Conservation (phyloP, 768 basidiomycete genomes). For the Tricholoma hemisulphureum region DNA sequence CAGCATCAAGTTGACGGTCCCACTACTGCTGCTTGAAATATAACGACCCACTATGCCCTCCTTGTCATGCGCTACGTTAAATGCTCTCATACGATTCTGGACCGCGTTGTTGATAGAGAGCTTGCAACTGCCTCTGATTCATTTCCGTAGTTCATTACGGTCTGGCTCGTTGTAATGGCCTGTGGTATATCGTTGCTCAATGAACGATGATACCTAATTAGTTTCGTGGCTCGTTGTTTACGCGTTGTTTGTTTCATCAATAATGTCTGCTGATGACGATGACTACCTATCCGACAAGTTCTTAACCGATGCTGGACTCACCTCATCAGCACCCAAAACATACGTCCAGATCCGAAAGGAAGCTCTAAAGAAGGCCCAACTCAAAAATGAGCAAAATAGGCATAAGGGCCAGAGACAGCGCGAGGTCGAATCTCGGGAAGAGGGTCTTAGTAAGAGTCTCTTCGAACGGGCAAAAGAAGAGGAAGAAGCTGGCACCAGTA, state of each 20-base stretch:
- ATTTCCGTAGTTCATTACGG: constrained; percentile 33
- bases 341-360: constrained; percentile 74
- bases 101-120: constrained; percentile 12
- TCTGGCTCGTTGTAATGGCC: constrained; percentile 42
- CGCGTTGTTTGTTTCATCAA: constrained; percentile 15
- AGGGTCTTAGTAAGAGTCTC: constrained; percentile 76
- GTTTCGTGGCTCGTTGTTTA: constrained; percentile 10
- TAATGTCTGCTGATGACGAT: constrained; percentile 75
- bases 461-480: constrained; percentile 76
- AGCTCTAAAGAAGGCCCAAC: constrained; percentile 50
- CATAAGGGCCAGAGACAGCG: constrained; percentile 64
- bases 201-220: constrained; percentile 6
- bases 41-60: constrained; percentile 19
- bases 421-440: constrained; percentile 73
- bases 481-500: constrained; percentile 47
- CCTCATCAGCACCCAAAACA: constrained; percentile 49
- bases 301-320: constrained; percentile 43
- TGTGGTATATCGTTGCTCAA: constrained; percentile 20
- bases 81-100: constrained; percentile 29
- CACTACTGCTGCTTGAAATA: constrained; percentile 23
- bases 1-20: constrained; percentile 22
- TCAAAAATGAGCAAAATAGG: constrained; percentile 68
- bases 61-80: constrained; percentile 32
- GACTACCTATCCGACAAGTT: constrained; percentile 92
- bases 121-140: constrained; percentile 10